Conservation (phyloP, 306 rosid species). For the Abrus pulchellus region DNA sequence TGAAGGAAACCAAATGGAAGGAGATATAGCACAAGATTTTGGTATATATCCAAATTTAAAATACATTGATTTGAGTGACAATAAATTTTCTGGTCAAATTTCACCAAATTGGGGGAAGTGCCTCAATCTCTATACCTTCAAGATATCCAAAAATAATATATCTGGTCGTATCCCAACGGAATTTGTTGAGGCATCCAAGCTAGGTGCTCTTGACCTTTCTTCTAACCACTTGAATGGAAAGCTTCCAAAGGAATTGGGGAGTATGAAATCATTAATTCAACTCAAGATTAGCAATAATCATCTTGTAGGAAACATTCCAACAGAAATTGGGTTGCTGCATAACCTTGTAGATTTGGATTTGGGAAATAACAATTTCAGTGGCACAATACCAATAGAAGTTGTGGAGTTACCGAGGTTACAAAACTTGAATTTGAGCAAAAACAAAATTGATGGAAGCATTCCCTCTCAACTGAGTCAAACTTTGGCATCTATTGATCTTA, state of each 20-base stretch:
- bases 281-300: conserved; percentile 33
- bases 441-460: conserved; percentile 44
- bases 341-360: conserved; percentile 42
- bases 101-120: conserved; percentile 51
- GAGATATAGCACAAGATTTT: conserved; percentile 52
- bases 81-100: conserved; percentile 47
- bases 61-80: conserved; percentile 50
- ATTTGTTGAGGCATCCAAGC: conserved; percentile 25
- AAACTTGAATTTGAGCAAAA: conserved; percentile 44
- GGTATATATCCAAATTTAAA: conserved; percentile 49
- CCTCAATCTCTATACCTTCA: background rate
- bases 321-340: conserved; percentile 33
- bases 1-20: conserved; percentile 49
- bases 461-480: conserved; percentile 37
- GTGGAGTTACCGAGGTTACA: background rate
- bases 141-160: conserved; percentile 44
- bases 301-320: conserved; percentile 41
- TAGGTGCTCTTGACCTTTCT: conserved; percentile 48
- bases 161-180: conserved; percentile 50
- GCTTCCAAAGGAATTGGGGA: conserved; percentile 55
- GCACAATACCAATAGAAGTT: conserved; percentile 42
- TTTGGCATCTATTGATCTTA: conserved; percentile 57
- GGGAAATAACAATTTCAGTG: conserved; percentile 43
- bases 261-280: background rate
- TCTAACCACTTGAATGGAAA: conserved; percentile 47